Percentiles rank a stretch among this genome's conserved stretches.
Conservation (phyloP, 208 protist genomes). For the Porcisia hertigi region DNA sequence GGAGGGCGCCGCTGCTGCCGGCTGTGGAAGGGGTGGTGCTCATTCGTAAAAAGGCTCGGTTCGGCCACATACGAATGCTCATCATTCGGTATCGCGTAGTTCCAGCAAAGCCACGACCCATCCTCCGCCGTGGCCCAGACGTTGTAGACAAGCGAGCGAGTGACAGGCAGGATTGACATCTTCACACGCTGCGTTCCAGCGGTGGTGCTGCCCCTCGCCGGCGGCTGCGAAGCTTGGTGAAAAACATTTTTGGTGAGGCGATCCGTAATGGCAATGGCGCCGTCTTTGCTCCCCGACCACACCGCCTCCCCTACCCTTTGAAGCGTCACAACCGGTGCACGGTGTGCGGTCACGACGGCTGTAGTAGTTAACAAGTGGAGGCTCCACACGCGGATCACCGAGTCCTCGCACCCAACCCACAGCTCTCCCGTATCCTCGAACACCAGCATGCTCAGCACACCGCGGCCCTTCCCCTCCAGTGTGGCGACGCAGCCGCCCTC, state of each 20-base stretch:
- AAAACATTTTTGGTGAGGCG: constrained; percentile 46
- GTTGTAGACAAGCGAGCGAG: constrained; percentile 42
- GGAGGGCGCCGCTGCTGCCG: constrained; percentile 27
- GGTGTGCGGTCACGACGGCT: constrained; percentile 46
- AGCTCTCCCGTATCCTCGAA: constrained; percentile 51
- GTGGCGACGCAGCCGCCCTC: constrained; percentile 55
- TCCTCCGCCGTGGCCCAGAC: constrained; percentile 45
- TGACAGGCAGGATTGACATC: constrained; percentile 44
- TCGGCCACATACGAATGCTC: constrained; percentile 5
- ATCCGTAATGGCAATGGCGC: constrained; percentile 53
- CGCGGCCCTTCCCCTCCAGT: constrained; percentile 37
- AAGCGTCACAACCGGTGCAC: constrained; percentile 51
- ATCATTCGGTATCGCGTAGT: constrained; percentile 33
- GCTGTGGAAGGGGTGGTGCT: constrained; percentile 18
- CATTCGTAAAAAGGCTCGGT: constrained; percentile 7
- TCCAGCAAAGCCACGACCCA: constrained; percentile 56
- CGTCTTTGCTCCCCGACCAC: constrained; percentile 76
- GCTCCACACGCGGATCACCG: constrained; percentile 62
- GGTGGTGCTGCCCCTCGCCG: constrained; percentile 14
- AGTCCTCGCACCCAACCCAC: constrained; percentile 67
- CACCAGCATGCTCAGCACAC: constrained; percentile 41
- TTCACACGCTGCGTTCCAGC: constrained; percentile 13
- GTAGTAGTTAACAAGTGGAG: constrained; percentile 39
- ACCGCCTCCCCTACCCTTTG: constrained; percentile 54
- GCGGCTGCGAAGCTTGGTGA: constrained; percentile 40